Evolutionary conservation across 2,329 filamentous ascomycete genomes (phyloP), one percentile per base, ranked within the genome.

Genomic region (Colletotrichum endophyticum): DNA sequence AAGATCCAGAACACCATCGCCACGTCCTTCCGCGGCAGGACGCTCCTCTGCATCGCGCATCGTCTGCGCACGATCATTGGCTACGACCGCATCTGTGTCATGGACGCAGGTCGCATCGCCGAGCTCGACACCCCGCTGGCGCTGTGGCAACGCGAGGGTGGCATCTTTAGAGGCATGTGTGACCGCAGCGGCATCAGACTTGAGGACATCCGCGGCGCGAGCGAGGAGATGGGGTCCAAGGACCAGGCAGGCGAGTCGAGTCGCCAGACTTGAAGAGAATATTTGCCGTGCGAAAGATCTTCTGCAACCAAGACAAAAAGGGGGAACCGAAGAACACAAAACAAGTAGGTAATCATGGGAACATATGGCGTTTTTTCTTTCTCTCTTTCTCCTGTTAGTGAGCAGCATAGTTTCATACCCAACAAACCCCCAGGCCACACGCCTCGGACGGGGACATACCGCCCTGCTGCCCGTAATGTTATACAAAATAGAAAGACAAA

Each of bases 21-120:
- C 1, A 90, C 91, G 2, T 96, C 93, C 0, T 99, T 99, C 88
- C 90, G 91, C 70, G 96, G 96, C 75, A 95, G 94, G 88, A 98
- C 96, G 4, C 86, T 99, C 63, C 88, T 99, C 27, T 98, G 96
- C 85, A 98, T 99, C 83, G 96, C 96, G 8, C 96, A 99, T 85
- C 91, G 96, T 7, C 88, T 99, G 81, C 94, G 95, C 82, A 99
- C 97, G 1, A 98, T 99, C 78, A 94, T 99, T 78, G 93, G 93
- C 32, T 99, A 99, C 84, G 96, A 99, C 84, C 92, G 96, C 63
- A 98, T 99, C 83, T 96, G 96, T 81, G 97, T 99, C 80, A 98
- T 99, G 96, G 96, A 99, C 81, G 90, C 93, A 61, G 97, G 97
- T 0, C 86, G 87, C 19, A 98, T 99, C 81, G 95, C 95, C 1